Conservation (phyloP, 257 asterid species). For the Nicotiana otophora region DNA sequence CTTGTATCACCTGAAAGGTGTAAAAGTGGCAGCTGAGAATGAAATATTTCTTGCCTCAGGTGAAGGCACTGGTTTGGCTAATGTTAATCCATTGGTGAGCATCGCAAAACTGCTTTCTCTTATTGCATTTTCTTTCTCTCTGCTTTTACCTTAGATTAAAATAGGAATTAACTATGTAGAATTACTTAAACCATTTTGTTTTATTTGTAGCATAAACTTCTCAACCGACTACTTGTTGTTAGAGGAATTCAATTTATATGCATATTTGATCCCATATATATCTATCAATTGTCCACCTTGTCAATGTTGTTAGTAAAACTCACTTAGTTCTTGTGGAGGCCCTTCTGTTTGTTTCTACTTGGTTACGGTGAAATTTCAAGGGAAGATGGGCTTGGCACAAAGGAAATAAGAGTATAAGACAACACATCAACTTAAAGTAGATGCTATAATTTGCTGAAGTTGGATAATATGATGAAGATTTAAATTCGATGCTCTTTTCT, state of each 20-base stretch:
- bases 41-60: slow-evolving; percentile 85
- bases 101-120: background rate
- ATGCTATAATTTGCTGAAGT: background rate
- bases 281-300: background rate
- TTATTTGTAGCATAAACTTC: background rate
- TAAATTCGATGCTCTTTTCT: background rate
- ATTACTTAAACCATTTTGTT: background rate
- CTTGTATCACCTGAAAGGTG: slow-evolving; percentile 34
- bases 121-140: background rate
- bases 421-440: background rate
- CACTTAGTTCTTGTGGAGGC: background rate
- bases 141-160: background rate
- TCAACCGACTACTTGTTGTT: background rate
- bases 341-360: background rate
- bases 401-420: background rate
- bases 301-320: background rate
- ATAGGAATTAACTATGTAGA: background rate
- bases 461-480: background rate
- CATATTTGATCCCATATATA: background rate
- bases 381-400: background rate
- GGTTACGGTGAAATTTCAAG: background rate
- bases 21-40: slow-evolving; percentile 29
- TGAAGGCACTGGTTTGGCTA: slow-evolving; percentile 57
- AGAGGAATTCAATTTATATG: background rate
- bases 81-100: slow-evolving; percentile 58